Conservation (phyloP, 805 yeast species). For the Barnettozyma siamensis region DNA sequence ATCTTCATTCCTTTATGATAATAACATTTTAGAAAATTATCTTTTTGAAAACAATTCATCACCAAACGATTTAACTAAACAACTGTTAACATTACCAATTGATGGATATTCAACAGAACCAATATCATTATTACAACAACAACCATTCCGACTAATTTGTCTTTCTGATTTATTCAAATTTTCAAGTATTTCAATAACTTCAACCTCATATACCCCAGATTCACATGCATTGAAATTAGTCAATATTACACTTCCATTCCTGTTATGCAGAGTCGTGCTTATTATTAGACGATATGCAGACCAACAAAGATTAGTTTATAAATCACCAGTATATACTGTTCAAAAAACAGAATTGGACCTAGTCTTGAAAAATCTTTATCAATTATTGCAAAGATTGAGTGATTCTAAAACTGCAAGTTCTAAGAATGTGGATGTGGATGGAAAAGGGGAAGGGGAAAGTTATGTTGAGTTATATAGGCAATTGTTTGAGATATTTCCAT, state of each 20-base stretch:
- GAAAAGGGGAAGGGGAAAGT: too few species aligned
- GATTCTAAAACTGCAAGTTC: neutral
- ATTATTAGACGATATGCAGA: conserved; percentile 58
- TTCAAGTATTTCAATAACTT: conserved; percentile 6
- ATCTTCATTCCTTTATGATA: conserved; percentile 53
- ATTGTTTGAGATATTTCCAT: conserved; percentile 18
- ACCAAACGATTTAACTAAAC: conserved; percentile 32
- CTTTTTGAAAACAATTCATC: conserved; percentile 25
- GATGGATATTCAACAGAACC: conserved; percentile 53
- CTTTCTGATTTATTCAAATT: conserved; percentile 46
- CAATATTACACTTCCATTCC: conserved; percentile 36
- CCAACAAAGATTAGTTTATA: conserved; percentile 52
- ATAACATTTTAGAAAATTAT: conserved; percentile 47
- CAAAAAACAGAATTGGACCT: conserved; percentile 57
- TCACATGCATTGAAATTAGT: conserved; percentile 15
- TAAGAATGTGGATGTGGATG: too few species aligned
- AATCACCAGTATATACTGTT: conserved; percentile 59
- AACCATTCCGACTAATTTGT: conserved; percentile 48
- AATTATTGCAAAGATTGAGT: conserved; percentile 18
- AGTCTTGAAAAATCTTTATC: conserved; percentile 39
- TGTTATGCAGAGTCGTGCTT: conserved; percentile 54
- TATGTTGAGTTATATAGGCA: conserved; percentile 5
- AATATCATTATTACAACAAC: conserved; percentile 37
- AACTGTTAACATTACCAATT: conserved; percentile 37
- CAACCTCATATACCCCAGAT: conserved; percentile 10